Conservation (phyloP, 2,329 filamentous ascomycete species). For the Ceratocystis variospora region DNA sequence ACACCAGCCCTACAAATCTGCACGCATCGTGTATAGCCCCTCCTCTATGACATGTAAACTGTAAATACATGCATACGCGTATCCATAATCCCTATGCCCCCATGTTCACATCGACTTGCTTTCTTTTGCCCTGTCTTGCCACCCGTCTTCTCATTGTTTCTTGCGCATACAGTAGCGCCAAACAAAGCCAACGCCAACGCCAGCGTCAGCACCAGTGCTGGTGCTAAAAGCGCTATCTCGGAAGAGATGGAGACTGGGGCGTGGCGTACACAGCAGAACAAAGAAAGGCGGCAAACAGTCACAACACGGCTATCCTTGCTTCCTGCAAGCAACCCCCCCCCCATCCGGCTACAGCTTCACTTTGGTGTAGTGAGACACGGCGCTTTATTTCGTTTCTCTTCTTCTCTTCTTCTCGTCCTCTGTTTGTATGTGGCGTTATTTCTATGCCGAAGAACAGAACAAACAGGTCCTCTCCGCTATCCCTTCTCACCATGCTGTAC, state of each 20-base stretch:
- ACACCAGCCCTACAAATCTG: too few relatives aligned
- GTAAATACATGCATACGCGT: too few relatives aligned
- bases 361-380: not conserved
- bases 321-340: not conserved
- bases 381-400: not conserved
- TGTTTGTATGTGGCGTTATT: not conserved
- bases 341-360: not conserved
- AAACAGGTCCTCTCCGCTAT: not conserved
- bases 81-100: too few relatives aligned
- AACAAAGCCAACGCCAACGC: not conserved
- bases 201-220: too few relatives aligned
- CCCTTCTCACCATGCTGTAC: not conserved
- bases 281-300: not conserved
- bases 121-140: not conserved
- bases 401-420: not conserved
- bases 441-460: not conserved
- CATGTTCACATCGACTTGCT: not conserved
- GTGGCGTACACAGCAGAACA: not conserved
- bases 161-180: not conserved
- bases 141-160: not conserved
- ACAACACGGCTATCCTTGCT: not conserved
- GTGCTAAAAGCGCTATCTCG: constrained; percentile 2
- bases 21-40: too few relatives aligned
- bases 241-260: constrained; percentile 5
- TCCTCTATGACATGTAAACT: too few relatives aligned